Evolutionary conservation across 163 green algal genomes (phyloP).

Genomic region (Volvox carteri): DNA sequence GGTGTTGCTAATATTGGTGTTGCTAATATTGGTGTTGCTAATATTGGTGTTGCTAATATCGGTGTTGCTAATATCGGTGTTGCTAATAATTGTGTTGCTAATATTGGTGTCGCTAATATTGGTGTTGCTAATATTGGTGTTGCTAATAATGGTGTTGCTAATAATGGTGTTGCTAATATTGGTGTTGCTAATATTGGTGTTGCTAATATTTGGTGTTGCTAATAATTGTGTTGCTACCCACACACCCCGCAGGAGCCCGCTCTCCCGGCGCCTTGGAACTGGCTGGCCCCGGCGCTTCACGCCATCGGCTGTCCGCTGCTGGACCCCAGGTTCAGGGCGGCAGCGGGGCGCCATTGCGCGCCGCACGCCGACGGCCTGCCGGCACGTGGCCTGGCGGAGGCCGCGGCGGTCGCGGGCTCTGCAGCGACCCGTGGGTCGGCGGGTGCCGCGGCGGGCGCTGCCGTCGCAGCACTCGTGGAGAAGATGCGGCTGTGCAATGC

Average conservation of each 20-base stretch:
- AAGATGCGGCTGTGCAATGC: slow-evolving; percentile 17
- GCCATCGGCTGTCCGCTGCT: slow-evolving; percentile 53
- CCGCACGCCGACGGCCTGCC: slow-evolving; percentile 26
- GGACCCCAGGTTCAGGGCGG: slow-evolving; percentile 45
- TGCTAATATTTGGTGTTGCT: too few species aligned
- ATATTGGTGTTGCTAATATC: too few species aligned
- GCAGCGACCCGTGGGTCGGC: slow-evolving; percentile 15
- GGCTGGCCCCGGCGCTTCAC: slow-evolving; percentile 52
- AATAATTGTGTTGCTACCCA: background rate
- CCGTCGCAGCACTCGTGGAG: slow-evolving; percentile 9
- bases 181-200: too few species aligned
- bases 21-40: too few species aligned
- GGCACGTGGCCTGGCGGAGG: background rate
- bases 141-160: too few species aligned
- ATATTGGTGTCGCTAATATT: too few species aligned
- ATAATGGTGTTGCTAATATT: too few species aligned
- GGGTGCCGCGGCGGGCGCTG: background rate
- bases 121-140: too few species aligned
- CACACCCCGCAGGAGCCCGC: slow-evolving; percentile 5
- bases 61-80: too few species aligned
- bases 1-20: too few species aligned
- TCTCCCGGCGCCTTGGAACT: slow-evolving; percentile 41
- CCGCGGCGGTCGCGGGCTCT: background rate
- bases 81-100: too few species aligned
- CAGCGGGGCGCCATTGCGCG: background rate